A percentile compares a stretch with the other conserved stretches of the same genome.
Conservation (phyloP, 768 basidiomycete species). For the Inosperma sp. region DNA sequence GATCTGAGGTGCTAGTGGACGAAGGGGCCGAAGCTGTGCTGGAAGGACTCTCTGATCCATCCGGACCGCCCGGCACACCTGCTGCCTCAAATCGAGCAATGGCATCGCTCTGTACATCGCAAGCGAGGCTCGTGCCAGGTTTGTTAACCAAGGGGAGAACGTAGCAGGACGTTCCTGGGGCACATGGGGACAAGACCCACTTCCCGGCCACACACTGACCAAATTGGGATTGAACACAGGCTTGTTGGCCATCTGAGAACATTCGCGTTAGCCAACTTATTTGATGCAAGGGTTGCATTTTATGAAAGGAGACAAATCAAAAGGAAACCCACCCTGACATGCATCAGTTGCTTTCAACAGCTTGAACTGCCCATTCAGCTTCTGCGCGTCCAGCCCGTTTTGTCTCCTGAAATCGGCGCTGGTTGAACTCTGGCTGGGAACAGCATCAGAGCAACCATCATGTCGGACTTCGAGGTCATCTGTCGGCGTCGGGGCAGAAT, state of each 20-base stretch:
- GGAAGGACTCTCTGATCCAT: conserved; percentile 19
- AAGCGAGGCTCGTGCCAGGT: conserved; percentile 43
- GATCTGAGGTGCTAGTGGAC: conserved; percentile 11
- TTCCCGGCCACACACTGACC: conserved; percentile 39
- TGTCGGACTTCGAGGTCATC: conserved; percentile 30
- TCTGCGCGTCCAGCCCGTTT: conserved; percentile 49
- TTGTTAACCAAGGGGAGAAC: conserved; percentile 46
- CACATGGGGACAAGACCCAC: conserved; percentile 36
- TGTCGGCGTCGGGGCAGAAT: conserved; percentile 10
- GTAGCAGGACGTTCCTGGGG: conserved; percentile 33
- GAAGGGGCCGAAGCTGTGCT: conserved; percentile 5
- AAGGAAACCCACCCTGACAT: conserved; percentile 40
- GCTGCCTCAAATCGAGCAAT: conserved; percentile 33
- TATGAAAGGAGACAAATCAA: background rate
- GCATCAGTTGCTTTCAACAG: conserved; percentile 38
- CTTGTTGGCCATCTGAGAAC: conserved; percentile 29
- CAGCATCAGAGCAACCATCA: conserved; percentile 21
- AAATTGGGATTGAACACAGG: conserved; percentile 36
- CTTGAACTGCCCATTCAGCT: conserved; percentile 46
- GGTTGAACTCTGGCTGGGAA: conserved; percentile 12
- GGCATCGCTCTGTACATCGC: conserved; percentile 37
- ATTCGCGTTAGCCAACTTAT: conserved; percentile 10
- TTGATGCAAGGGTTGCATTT: conserved; percentile 1
- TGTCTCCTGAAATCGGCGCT: conserved; percentile 28
- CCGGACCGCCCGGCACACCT: conserved; percentile 40